Percentiles rank a stretch among this genome's conserved stretches.
These are phyloP conservation scores for Pleomassaria siparia DNA, from an alignment of 2,329 filamentous ascomycete species.

Conservation along the genomic window DNA sequence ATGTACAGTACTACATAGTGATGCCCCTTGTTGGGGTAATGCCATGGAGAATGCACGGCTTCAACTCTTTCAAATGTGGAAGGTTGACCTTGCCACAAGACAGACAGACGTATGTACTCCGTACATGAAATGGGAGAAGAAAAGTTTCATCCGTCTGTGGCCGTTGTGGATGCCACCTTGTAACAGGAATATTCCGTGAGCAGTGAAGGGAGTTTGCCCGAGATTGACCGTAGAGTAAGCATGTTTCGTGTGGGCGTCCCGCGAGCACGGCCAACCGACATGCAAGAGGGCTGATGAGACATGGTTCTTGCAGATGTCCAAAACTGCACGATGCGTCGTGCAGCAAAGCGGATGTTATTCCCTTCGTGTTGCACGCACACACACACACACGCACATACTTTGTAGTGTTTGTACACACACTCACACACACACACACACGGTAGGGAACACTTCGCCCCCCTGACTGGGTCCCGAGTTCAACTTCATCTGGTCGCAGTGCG, in stretches of 20 bases:
- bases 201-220: not conserved
- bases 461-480: slow-evolving; percentile 4
- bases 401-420: too few species aligned
- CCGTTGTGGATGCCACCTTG: too few species aligned
- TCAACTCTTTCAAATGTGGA: slow-evolving; percentile 14
- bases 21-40: not conserved
- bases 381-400: not conserved
- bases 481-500: slow-evolving; percentile 4
- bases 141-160: slow-evolving; percentile 22
- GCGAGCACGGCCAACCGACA: not conserved
- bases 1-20: too few species aligned
- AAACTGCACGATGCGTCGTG: slow-evolving; percentile 9
- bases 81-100: slow-evolving; percentile 2
- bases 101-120: too few species aligned
- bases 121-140: slow-evolving; percentile 14
- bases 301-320: slow-evolving; percentile 7
- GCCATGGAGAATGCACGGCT: slow-evolving; percentile 6
- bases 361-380: slow-evolving; percentile 6
- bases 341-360: slow-evolving; percentile 7
- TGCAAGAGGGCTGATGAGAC: slow-evolving; percentile 11
- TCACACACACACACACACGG: too few species aligned
- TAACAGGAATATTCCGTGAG: slow-evolving; percentile 3
- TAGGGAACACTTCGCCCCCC: too few species aligned
- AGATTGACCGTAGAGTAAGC: too few species aligned
- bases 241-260: not conserved